Evolutionary conservation across 2,329 filamentous ascomycete species (phyloP), one percentile per base, ranked within the genome.

Genomic region (Alternaria triticina): DNA sequence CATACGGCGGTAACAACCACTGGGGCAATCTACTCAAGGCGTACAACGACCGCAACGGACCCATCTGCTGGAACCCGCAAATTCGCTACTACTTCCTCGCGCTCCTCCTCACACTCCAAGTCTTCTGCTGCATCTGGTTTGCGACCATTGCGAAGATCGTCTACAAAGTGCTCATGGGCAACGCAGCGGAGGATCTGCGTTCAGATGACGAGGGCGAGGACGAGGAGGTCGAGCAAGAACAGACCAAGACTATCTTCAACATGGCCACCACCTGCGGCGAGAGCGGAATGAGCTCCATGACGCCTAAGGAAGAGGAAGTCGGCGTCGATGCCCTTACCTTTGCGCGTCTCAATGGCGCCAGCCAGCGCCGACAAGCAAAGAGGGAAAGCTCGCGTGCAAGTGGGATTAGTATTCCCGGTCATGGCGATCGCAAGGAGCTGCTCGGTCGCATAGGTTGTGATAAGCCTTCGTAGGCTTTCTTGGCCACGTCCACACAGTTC

Each of bases 41-140:
- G 0, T 93, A 96, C 78, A 83, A 85, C 54, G 85, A 92, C 77
- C 85, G 90, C 9, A 85, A 89, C 25, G 93, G 93, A 17, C 84
- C 88, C 1, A 87, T 98, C 50, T 97, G 94, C 85, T 97, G 90
- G 85, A 92, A 92, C 71, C 80, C 88, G 22, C 86, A 85, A 11
- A 88, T 97, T 73, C 90, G 90, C 73, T 91, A 88, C 86, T 84
- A 86, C 12, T 98, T 98, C 82, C 83, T 98, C 15, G 84, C 86
- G 10, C 86, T 93, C 43, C 88, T 99, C 3, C 83, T 96, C 12
- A 86, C 90, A 40, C 85, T 99, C 22, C 94, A 98, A 80, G 83
- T 86, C 22, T 86, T 99, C 57, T 94, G 92, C 30, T 83, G 97
- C 36, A 86, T 92, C 65, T 98, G 96, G 96, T 97, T 98, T 75